Percentiles rank a stretch among this genome's conserved stretches.
Conservation (phyloP, 2,329 filamentous ascomycete species). For the Pseudogymnoascus sp. region DNA sequence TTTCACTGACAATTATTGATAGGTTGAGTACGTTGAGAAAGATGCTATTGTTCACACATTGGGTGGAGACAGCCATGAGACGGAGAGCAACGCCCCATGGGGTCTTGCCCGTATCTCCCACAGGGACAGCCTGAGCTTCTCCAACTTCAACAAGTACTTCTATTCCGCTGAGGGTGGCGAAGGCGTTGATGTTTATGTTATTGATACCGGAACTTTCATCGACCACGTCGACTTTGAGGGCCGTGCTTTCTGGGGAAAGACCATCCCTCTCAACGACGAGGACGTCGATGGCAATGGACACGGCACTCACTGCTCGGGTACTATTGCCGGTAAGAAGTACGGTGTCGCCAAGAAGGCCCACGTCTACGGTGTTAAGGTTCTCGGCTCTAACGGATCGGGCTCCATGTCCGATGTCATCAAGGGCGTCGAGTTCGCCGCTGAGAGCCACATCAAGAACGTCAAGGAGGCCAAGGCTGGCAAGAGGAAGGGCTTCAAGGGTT, state of each 20-base stretch:
- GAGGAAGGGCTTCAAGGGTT: slow-evolving; percentile 96
- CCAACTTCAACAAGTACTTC: slow-evolving; percentile 96
- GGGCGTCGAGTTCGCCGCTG: slow-evolving; percentile 91
- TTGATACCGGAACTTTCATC: slow-evolving; percentile 92
- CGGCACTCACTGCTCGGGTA: slow-evolving; percentile 98
- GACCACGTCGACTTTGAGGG: slow-evolving; percentile 97
- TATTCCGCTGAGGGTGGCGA: slow-evolving; percentile 85
- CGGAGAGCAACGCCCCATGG: slow-evolving; percentile 95
- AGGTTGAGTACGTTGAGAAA: slow-evolving; percentile 96
- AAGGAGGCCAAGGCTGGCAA: slow-evolving; percentile 77
- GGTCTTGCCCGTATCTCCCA: slow-evolving; percentile 97
- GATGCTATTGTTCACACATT: slow-evolving; percentile 89
- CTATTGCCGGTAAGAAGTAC: slow-evolving; percentile 96
- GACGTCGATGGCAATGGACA: slow-evolving; percentile 96
- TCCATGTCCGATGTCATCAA: slow-evolving; percentile 99
- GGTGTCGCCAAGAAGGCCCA: slow-evolving; percentile 99
- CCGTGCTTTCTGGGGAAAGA: slow-evolving; percentile 94
- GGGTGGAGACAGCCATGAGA: slow-evolving; percentile 44
- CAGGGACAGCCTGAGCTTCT: slow-evolving; percentile 77
- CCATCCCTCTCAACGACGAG: slow-evolving; percentile 74
- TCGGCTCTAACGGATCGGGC: slow-evolving; percentile 92
- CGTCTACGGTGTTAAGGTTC: slow-evolving; percentile 95
- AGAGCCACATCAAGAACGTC: slow-evolving; percentile 68
- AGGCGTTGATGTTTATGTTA: slow-evolving; percentile 97
- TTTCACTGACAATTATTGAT: slow-evolving; percentile 13